Evolutionary conservation across 2,329 filamentous ascomycete species (phyloP).

Genomic region (Samsoniella hepiali): DNA sequence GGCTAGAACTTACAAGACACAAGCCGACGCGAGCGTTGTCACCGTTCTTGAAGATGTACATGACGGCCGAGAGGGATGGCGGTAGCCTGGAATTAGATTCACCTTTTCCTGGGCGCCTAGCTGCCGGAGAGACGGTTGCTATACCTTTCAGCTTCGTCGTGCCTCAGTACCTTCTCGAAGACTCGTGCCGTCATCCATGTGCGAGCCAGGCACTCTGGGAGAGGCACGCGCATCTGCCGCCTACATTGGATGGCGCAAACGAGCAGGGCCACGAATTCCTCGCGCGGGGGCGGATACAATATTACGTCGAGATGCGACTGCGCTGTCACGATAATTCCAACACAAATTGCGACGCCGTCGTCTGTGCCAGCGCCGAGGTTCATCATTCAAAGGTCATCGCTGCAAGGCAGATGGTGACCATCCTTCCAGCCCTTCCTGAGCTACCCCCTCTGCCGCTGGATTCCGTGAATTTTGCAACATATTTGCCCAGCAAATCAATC

Average conservation of each 20-base stretch:
- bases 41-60: constrained; percentile 13
- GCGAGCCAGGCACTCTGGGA: constrained; percentile 11
- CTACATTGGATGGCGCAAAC: background rate
- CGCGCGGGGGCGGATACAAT: constrained; percentile 10
- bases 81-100: background rate
- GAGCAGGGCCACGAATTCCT: background rate
- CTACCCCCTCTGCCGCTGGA: constrained; percentile 2
- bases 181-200: constrained; percentile 1
- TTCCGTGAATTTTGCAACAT: background rate
- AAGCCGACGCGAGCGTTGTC: constrained; percentile 8
- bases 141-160: constrained; percentile 10
- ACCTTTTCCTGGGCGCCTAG: background rate
- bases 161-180: constrained; percentile 10
- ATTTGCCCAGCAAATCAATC: background rate
- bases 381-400: background rate
- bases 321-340: background rate
- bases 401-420: background rate
- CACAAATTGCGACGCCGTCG: background rate
- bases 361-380: background rate
- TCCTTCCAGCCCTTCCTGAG: constrained; percentile 8
- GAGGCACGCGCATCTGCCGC: constrained; percentile 7
- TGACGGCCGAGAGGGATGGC: background rate
- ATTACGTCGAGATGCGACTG: constrained; percentile 11
- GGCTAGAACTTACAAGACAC: constrained; percentile 9
- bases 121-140: background rate